phyloP scores from a whole-genome alignment of 2,329 filamentous ascomycete genomes.

The Fusarium stilboides region DNA sequence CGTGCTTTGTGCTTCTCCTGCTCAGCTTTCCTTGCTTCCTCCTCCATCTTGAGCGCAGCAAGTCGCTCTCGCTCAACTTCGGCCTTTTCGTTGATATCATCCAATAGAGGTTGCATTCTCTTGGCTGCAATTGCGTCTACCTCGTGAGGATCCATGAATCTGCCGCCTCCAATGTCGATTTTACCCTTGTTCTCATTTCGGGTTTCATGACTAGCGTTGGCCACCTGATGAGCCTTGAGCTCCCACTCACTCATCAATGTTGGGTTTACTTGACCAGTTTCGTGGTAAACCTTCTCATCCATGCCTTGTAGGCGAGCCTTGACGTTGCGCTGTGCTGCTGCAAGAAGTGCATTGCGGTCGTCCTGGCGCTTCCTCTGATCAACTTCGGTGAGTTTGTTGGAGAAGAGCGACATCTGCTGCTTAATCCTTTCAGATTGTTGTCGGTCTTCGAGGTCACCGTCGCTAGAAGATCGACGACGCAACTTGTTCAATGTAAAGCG shows the following conservation, averaged over 20 bases:
- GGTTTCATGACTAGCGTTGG: conserved; percentile 74
- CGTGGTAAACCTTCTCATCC: conserved; percentile 83
- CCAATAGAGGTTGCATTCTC: conserved; percentile 84
- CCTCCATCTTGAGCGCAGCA: conserved; percentile 74
- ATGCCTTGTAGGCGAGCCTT: conserved; percentile 82
- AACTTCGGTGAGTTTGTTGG: conserved; percentile 75
- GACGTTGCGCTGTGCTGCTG: conserved; percentile 89
- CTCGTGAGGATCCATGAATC: conserved; percentile 82
- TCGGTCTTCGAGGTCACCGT: conserved; percentile 75
- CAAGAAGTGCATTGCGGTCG: conserved; percentile 82
- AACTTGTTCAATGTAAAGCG: conserved; percentile 69
- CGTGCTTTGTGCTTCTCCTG: conserved; percentile 62
- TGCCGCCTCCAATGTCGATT: conserved; percentile 83
- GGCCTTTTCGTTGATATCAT: conserved; percentile 86
- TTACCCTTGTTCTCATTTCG: conserved; percentile 70
- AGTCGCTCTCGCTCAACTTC: conserved; percentile 79
- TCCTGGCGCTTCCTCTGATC: conserved; percentile 81
- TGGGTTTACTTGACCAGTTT: conserved; percentile 81
- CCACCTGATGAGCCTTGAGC: conserved; percentile 78
- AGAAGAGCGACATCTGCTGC: conserved; percentile 84
- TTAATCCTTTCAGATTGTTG: conserved; percentile 80
- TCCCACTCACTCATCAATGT: conserved; percentile 84
- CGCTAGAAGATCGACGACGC: conserved; percentile 77
- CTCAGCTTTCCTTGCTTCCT: conserved; percentile 70
- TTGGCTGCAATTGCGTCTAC: conserved; percentile 84